Evolutionary conservation across 768 basidiomycete species (phyloP).

Genomic region (Strobilomyces confusus): DNA sequence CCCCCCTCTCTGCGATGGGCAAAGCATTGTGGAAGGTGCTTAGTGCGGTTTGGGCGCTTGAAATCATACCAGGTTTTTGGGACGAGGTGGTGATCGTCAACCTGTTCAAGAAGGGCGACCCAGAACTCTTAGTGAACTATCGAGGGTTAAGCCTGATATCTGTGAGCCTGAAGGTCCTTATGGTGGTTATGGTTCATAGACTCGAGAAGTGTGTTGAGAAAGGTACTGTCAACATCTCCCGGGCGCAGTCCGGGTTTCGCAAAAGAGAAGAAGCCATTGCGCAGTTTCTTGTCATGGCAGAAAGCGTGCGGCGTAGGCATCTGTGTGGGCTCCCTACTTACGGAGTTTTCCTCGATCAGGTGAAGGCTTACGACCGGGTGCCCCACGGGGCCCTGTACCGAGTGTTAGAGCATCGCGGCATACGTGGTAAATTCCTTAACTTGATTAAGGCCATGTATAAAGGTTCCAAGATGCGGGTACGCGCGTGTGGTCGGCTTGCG

Average conservation of each 20-base stretch:
- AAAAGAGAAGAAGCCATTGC: background rate
- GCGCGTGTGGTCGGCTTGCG: background rate
- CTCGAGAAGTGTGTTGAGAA: background rate
- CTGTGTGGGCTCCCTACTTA: background rate
- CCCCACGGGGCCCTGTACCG: background rate
- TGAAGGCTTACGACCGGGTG: background rate
- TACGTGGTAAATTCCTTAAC: background rate
- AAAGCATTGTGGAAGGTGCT: background rate
- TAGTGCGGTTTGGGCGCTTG: background rate
- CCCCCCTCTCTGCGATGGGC: background rate
- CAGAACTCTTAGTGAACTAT: background rate
- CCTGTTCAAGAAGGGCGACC: background rate
- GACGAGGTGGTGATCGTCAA: background rate
- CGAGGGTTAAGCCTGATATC: background rate
- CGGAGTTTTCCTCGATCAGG: background rate
- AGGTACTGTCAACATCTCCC: background rate
- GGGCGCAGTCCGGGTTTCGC: background rate
- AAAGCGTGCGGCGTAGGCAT: background rate
- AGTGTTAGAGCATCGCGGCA: background rate
- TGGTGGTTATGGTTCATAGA: background rate
- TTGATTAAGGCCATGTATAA: background rate
- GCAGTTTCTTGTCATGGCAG: background rate
- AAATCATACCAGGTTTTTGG: background rate
- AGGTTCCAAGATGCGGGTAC: background rate
- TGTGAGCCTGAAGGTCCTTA: background rate